Conservation (phyloP, 1,284 basidiomycete genomes). For the Farysia itapuensis region DNA sequence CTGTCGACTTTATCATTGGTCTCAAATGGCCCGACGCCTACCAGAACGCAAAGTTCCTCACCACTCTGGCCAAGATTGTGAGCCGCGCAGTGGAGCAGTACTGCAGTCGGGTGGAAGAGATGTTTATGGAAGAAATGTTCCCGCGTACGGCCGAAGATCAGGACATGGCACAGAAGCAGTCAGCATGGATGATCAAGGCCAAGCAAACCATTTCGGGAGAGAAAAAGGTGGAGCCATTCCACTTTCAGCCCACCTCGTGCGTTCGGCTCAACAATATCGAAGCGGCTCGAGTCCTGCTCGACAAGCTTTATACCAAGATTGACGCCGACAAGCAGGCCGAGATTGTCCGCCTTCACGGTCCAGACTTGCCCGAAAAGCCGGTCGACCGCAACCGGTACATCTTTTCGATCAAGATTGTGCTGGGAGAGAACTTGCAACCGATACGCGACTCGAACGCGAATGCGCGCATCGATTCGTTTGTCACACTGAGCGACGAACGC, state of each 20-base stretch:
- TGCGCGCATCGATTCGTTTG: constrained; percentile 74
- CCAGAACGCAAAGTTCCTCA: constrained; percentile 86
- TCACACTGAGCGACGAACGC: constrained; percentile 88
- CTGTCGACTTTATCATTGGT: constrained; percentile 82
- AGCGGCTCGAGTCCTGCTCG: constrained; percentile 82
- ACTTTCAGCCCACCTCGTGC: constrained; percentile 82
- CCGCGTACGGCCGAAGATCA: constrained; percentile 67
- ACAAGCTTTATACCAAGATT: constrained; percentile 89
- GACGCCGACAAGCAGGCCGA: constrained; percentile 84
- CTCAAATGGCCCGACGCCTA: constrained; percentile 89
- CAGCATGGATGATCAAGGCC: constrained; percentile 92
- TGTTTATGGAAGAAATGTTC: constrained; percentile 93
- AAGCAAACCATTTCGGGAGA: constrained; percentile 77
- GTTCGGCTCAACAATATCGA: constrained; percentile 98
- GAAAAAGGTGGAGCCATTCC: constrained; percentile 88
- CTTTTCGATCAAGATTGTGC: constrained; percentile 90
- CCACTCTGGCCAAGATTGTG: constrained; percentile 74
- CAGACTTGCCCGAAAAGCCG: constrained; percentile 62
- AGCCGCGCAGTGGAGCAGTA: constrained; percentile 91
- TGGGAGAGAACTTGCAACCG: constrained; percentile 60
- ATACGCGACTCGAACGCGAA: constrained; percentile 30
- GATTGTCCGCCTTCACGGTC: constrained; percentile 62
- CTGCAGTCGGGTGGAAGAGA: constrained; percentile 79
- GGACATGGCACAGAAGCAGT: constrained; percentile 64
- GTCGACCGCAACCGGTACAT: constrained; percentile 65